Conservation (phyloP, 192 early-diverging fungal genomes). For the Funneliformis mosseae region DNA sequence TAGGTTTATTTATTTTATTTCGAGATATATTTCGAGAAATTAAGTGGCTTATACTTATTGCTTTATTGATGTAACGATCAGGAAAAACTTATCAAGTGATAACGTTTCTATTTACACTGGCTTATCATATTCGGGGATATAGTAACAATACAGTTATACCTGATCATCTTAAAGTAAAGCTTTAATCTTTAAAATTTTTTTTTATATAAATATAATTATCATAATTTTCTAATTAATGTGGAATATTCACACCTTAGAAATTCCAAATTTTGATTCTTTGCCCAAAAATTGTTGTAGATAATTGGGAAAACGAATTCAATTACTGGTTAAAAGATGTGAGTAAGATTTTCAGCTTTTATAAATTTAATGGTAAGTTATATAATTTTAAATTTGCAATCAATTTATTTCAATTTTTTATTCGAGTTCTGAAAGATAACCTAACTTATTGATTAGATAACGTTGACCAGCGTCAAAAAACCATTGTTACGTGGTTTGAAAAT, state of each 20-base stretch:
- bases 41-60: too few relatives aligned
- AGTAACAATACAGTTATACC: slow-evolving; percentile 55
- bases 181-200: slow-evolving; percentile 34
- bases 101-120: slow-evolving; percentile 68
- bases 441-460: not conserved
- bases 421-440: not conserved
- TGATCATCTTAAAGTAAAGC: slow-evolving; percentile 47
- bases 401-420: not conserved
- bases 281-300: slow-evolving; percentile 67
- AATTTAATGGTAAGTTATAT: slow-evolving; percentile 35
- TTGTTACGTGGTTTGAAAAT: slow-evolving; percentile 51
- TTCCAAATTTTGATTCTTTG: slow-evolving; percentile 70
- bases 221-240: too few relatives aligned
- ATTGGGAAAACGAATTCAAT: slow-evolving; percentile 75
- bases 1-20: slow-evolving; percentile 9
- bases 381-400: not conserved
- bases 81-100: slow-evolving; percentile 81
- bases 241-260: slow-evolving; percentile 8
- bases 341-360: slow-evolving; percentile 50
- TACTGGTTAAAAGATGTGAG: slow-evolving; percentile 60
- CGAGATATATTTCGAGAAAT: not conserved
- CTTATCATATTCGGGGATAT: slow-evolving; percentile 53
- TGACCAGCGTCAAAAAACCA: not conserved
- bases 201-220: not conserved
- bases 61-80: slow-evolving; percentile 3